A percentile compares a stretch with the other conserved stretches of the same genome.
Conservation (phyloP, 129 eudicot species). For the Lactuca saligna region DNA sequence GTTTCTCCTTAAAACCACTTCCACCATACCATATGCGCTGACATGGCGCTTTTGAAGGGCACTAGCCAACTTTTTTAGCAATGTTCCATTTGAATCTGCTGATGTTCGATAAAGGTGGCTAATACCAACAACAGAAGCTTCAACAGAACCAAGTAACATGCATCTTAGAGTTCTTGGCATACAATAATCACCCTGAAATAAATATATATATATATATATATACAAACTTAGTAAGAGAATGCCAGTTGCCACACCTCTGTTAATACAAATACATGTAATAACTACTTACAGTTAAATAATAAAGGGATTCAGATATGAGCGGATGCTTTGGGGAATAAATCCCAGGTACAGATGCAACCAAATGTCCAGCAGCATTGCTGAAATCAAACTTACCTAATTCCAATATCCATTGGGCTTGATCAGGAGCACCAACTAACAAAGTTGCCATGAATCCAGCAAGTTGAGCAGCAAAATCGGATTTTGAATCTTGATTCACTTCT, state of each 20-base stretch:
- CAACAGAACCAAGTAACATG: slow-evolving; percentile 55
- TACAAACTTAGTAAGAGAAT: too few relatives aligned
- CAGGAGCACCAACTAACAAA: slow-evolving; percentile 69
- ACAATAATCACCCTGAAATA: too few relatives aligned
- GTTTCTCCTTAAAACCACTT: slow-evolving; percentile 69
- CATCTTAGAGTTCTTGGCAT: too few relatives aligned
- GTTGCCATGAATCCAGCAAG: slow-evolving; percentile 85
- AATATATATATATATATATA: too few relatives aligned
- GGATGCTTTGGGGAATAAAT: slow-evolving; percentile 58
- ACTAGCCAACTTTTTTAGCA: slow-evolving; percentile 67
- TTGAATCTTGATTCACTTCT: slow-evolving; percentile 40
- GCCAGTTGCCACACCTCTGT: too few relatives aligned
- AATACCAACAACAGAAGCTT: slow-evolving; percentile 83
- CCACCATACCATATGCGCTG: slow-evolving; percentile 51
- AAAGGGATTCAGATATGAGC: slow-evolving; percentile 36
- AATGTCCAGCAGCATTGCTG: slow-evolving; percentile 60
- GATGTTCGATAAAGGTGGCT: slow-evolving; percentile 68
- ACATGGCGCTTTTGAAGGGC: slow-evolving; percentile 50
- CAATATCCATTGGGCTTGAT: slow-evolving; percentile 67
- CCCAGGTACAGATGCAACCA: slow-evolving; percentile 93
- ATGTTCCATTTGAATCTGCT: slow-evolving; percentile 67
- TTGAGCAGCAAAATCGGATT: slow-evolving; percentile 87
- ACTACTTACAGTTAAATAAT: slow-evolving; percentile 25
- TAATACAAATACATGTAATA: slow-evolving; percentile 20
- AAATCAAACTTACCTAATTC: slow-evolving; percentile 81